Base-by-base conservation (phyloP, 169 alveolate species). In the Amoebophrya sp. region DNA sequence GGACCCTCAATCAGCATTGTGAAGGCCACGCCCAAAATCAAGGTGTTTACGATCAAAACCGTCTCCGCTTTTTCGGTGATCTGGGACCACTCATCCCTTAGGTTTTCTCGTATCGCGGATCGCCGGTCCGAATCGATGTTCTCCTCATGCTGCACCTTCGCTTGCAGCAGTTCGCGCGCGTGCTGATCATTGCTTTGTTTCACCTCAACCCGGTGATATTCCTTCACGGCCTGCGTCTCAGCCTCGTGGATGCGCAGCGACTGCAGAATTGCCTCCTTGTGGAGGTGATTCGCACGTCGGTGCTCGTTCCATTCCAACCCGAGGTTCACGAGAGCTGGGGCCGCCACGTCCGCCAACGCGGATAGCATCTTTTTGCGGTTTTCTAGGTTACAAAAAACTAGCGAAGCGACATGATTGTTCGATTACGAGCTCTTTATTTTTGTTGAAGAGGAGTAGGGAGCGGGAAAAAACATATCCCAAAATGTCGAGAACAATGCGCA, bases 51-150 rank as follows among this genome's bases (percentile, higher is more conserved):
- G 83, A 65, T 65, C 83, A 65, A 26, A 29, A 65, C 83, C 33
- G 83, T 65, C n/a, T 65, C 83, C 26, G 83, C 83, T 36, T 65
- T 65, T 36, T 65, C 83, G 39, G 83, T 65, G 33, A 65, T 65
- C 33, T 65, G 83, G 10, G 83, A 65, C 83, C 83, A 65, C 83
- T 65, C 83, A 36, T 65, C 83, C 36, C 83, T 29, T 36, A 65
- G 83, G 83, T 65, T 65, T 65, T 65, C 83, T 18, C 83, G 12
- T 29, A 65, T 65, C 83, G 83, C 83, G 39, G 83, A 65, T 0
- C 83, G 83, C 83, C 83, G 83, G 39, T 65, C 83, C 33, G 83
- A 65, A 65, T 65, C 83, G 83, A 65, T 65, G 83, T 65, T 65
- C 26, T 65, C 83, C 33, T 65, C 83, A 36, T 65, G 83, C 83